Evolutionary conservation across 306 rosid genomes (phyloP).

Genomic region (Cyamopsis tetragonoloba): DNA sequence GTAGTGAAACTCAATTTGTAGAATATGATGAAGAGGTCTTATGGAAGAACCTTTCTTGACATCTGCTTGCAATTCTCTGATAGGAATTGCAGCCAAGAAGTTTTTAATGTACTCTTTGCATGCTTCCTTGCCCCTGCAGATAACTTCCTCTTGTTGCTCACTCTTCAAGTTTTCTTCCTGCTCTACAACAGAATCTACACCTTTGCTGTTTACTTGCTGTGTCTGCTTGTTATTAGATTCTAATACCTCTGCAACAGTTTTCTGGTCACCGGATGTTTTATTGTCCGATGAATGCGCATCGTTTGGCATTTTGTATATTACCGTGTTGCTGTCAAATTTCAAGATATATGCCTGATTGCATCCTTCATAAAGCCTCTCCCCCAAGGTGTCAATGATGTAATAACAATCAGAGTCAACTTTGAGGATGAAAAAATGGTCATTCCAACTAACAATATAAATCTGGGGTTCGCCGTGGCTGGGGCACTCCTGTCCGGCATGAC

Average conservation of each 20-base stretch:
- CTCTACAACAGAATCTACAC: conserved; percentile 32
- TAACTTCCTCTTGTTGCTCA: conserved; percentile 50
- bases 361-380: conserved; percentile 96
- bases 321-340: conserved; percentile 71
- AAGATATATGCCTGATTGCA: conserved; percentile 88
- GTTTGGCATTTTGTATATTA: conserved; percentile 48
- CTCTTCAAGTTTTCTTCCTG: conserved; percentile 32
- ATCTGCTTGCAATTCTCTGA: conserved; percentile 83
- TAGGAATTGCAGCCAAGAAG: conserved; percentile 92
- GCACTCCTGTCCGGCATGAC: conserved; percentile 48
- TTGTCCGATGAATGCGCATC: conserved; percentile 40
- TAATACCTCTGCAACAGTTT: conserved; percentile 30
- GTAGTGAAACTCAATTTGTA: conserved; percentile 85
- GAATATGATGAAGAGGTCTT: conserved; percentile 59
- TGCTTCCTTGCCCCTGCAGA: conserved; percentile 77
- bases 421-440: conserved; percentile 93
- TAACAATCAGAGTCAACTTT: conserved; percentile 84
- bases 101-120: conserved; percentile 94
- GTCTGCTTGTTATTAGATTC: conserved; percentile 36
- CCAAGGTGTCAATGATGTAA: conserved; percentile 89
- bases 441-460: conserved; percentile 90
- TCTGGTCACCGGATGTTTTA: conserved; percentile 41
- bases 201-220: conserved; percentile 32
- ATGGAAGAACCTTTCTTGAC: conserved; percentile 73
- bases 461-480: conserved; percentile 49